Evolutionary conservation across 2,329 filamentous ascomycete genomes (phyloP), one percentile per base, ranked within the genome.

Genomic region (Neonectria hederae): DNA sequence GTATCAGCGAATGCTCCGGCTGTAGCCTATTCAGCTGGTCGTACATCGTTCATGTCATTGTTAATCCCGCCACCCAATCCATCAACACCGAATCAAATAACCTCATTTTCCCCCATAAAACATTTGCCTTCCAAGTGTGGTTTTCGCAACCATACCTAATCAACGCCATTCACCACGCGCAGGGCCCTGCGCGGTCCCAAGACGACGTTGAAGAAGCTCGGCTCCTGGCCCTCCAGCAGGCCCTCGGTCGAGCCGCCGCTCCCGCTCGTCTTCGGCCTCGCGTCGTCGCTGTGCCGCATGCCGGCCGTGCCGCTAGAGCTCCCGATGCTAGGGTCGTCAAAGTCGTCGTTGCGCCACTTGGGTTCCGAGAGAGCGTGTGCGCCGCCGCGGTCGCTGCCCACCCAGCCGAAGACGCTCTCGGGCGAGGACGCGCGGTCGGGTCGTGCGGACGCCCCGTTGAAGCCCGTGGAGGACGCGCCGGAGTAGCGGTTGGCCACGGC

Each of bases 201-300:
- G 72, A 92, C 78, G 28, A 92, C 89, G 54, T 85, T 90, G 76
- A 91, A 88, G 78, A 92, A 93, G 62, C 85, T 90, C 64, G 91
- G 91, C 75, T 92, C 89, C 65, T 87, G 83, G 0, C 86, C 87
- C 4, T 81, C 83, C 17, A 91, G 72, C 66, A 92, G 72, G 1
- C 72, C 72, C 51, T 74, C 72, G 0, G 71, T 72, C 71, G 90
- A 87, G 60, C 89, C 87, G 54, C 75, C 56, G 65, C 74, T 73
- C 32, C 69, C 54, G 54, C 71, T 72, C 35, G 67, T 76, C 22
- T 67, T 71, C 45, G 70, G 72, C 51, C 73, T 69, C 49, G 71
- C 67, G 54, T 76, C 69, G 46, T 76, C 69, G 62, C 74, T 63
- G 38, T 66, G 71, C 59, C 72, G 70, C 43, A 68, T 54, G 38